Conservation (phyloP, 2,329 filamentous ascomycete species). For the Fusarium nanum region DNA sequence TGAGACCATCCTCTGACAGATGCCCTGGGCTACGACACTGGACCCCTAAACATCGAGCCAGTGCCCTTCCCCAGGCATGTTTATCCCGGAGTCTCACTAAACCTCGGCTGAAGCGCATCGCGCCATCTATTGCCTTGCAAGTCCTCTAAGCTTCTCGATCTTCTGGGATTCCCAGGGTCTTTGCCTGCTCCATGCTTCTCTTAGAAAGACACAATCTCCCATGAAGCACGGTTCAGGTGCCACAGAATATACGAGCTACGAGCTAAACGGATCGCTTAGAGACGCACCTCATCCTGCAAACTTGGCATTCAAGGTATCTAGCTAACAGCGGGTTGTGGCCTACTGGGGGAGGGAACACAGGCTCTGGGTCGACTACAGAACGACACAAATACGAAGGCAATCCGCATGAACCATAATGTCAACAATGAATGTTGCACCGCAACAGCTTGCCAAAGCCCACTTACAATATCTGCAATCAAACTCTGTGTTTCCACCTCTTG, state of each 20-base stretch:
- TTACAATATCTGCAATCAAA: conserved; percentile 32
- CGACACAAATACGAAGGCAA: conserved; percentile 5
- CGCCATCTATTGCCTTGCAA: conserved; percentile 37
- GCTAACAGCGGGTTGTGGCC: background rate
- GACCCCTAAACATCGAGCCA: conserved; percentile 12
- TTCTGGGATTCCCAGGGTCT: conserved; percentile 25
- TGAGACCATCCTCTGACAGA: background rate
- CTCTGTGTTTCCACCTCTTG: conserved; percentile 30
- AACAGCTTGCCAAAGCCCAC: conserved; percentile 18
- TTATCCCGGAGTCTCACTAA: conserved; percentile 24
- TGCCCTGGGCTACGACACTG: background rate
- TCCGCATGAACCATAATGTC: background rate
- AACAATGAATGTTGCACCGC: conserved; percentile 11
- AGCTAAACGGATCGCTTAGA: conserved; percentile 23
- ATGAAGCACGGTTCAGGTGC: conserved; percentile 28
- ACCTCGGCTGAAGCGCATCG: conserved; percentile 40
- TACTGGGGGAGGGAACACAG: background rate
- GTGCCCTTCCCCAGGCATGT: conserved; percentile 13
- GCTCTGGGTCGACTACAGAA: background rate
- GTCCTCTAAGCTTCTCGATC: conserved; percentile 27
- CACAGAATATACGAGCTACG: conserved; percentile 16
- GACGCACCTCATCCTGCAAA: conserved; percentile 24
- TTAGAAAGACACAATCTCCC: conserved; percentile 5
- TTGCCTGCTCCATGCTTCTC: conserved; percentile 31
- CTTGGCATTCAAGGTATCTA: conserved; percentile 2